Base-by-base conservation (phyloP, 208 protist species). In the Entamoeba moshkovskii region DNA sequence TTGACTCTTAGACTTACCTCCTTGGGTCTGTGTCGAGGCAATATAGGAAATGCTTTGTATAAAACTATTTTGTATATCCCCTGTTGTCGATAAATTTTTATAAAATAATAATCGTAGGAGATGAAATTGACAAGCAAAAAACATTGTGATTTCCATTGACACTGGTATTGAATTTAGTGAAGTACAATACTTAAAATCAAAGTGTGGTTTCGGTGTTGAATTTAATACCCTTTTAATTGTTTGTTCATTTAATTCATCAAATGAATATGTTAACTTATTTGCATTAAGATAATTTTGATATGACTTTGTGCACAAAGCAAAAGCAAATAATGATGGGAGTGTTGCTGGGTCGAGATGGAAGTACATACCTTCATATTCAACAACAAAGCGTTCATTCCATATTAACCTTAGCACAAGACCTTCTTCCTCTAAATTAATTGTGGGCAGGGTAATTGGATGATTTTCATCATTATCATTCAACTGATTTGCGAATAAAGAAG, bases 1-100 rank as follows among this genome's bases (percentile, higher is more conserved):
- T 38, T 42, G 4, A 45, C 91, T 46, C 42, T 49, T 49, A 44
- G 33, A 47, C 33, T 94, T 94, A 46, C 94, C 94, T 25, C 94
- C 94, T 42, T 29, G 33, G 8, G 59, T 85, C 25, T 11, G 13
- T 42, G 25, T 85, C n/a, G 22, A 29, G 13, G 33, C 13, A 33
- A 85, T 85, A 85, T 42, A 85, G n/a, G 59, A 11, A 2, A 85
- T 29, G 13, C 29, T 42, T 85, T 29, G 13, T 33, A 85, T 33
- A 38, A 85, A 85, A 38, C 25, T 15, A 29, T 29, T 13, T 29
- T 15, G 18, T 33, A 33, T 38, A 33, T 42, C 59, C 8, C 11
- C 25, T 85, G 59, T 6, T 13, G 25, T 13, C 13, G 22, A 38
- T 29, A 42, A 85, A 29, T 85, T 85, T 38, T 38, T 38, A 29